A percentile compares a stretch with the other conserved stretches of the same genome.
These are phyloP conservation scores for Rhodotorula sp. DNA, from an alignment of 1,284 basidiomycete genomes.

Conservation along the genomic window DNA sequence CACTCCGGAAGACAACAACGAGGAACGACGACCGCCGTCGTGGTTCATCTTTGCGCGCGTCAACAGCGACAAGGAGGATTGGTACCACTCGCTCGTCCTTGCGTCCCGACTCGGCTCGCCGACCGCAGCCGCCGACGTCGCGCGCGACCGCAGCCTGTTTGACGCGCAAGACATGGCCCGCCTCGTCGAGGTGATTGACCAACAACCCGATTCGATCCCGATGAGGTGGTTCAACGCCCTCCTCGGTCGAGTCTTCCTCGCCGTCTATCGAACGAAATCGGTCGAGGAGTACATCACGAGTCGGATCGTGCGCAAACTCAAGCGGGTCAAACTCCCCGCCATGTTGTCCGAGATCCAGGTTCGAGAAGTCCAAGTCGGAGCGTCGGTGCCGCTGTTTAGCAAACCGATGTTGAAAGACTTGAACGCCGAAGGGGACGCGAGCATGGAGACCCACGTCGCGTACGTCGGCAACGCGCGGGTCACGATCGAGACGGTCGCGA, in stretches of 20 bases:
- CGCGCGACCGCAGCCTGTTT: slow-evolving; percentile 60
- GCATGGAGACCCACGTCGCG: slow-evolving; percentile 80
- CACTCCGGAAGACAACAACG: slow-evolving; percentile 45
- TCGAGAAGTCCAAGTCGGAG: slow-evolving; percentile 84
- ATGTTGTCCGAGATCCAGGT: slow-evolving; percentile 85
- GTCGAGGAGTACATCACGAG: slow-evolving; percentile 68
- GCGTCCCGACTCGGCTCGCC: slow-evolving; percentile 58
- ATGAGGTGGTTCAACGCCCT: slow-evolving; percentile 96
- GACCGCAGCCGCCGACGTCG: slow-evolving; percentile 27
- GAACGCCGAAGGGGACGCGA: slow-evolving; percentile 85
- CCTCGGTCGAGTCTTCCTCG: slow-evolving; percentile 87
- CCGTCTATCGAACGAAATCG: slow-evolving; percentile 62
- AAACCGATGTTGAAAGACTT: slow-evolving; percentile 98
- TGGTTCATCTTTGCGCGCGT: slow-evolving; percentile 88
- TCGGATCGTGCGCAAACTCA: slow-evolving; percentile 88
- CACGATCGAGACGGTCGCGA: slow-evolving; percentile 83
- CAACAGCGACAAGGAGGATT: slow-evolving; percentile 79
- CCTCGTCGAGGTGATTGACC: slow-evolving; percentile 80
- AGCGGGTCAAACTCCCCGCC: slow-evolving; percentile 80
- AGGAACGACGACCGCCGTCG: slow-evolving; percentile 52
- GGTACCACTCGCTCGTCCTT: slow-evolving; percentile 86
- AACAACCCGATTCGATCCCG: slow-evolving; percentile 89
- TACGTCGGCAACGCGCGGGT: slow-evolving; percentile 85
- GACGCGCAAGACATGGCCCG: slow-evolving; percentile 74
- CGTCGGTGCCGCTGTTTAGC: slow-evolving; percentile 68